phyloP scores from a whole-genome alignment of 768 basidiomycete species.

The Galerina sulciceps region DNA sequence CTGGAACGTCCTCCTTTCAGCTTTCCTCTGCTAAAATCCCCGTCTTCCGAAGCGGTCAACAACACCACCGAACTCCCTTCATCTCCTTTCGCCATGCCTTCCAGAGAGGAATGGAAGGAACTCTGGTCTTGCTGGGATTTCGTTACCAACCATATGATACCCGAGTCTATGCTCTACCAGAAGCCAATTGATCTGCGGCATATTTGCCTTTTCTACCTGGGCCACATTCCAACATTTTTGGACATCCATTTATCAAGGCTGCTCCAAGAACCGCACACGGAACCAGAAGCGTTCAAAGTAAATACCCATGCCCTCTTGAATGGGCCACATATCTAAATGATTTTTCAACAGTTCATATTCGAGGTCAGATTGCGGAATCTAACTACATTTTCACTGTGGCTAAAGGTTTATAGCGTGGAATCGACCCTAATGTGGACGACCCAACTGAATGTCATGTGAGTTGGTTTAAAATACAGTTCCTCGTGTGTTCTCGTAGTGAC shows the following conservation, averaged over 20 bases:
- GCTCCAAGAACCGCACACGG: constrained; percentile 77
- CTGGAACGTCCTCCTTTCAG: constrained; percentile 84
- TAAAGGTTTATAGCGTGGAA: constrained; percentile 68
- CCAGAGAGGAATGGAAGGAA: constrained; percentile 75
- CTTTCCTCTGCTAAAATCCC: constrained; percentile 66
- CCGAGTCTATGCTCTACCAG: constrained; percentile 79
- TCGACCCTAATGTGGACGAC: constrained; percentile 94
- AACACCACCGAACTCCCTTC: constrained; percentile 25
- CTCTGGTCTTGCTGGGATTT: constrained; percentile 92
- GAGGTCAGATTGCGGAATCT: constrained; percentile 48
- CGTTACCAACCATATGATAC: constrained; percentile 85
- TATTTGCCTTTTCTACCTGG: constrained; percentile 95
- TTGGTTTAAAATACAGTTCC: neutral
- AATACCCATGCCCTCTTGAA: constrained; percentile 7
- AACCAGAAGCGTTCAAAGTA: constrained; percentile 82
- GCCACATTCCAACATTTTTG: constrained; percentile 91
- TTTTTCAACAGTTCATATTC: constrained; percentile 62
- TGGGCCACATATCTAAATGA: constrained; percentile 14
- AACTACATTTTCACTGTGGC: neutral
- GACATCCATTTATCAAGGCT: constrained; percentile 87
- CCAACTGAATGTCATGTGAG: constrained; percentile 84
- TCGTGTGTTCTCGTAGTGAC: neutral
- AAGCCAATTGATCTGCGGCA: constrained; percentile 95
- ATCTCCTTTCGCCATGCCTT: constrained; percentile 71
- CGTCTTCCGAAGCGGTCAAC: constrained; percentile 26